Percentiles rank a stretch among this genome's conserved stretches.
Evolutionary conservation across 2,329 filamentous ascomycete genomes (phyloP).

Genomic region (Fusarium metavorans): DNA sequence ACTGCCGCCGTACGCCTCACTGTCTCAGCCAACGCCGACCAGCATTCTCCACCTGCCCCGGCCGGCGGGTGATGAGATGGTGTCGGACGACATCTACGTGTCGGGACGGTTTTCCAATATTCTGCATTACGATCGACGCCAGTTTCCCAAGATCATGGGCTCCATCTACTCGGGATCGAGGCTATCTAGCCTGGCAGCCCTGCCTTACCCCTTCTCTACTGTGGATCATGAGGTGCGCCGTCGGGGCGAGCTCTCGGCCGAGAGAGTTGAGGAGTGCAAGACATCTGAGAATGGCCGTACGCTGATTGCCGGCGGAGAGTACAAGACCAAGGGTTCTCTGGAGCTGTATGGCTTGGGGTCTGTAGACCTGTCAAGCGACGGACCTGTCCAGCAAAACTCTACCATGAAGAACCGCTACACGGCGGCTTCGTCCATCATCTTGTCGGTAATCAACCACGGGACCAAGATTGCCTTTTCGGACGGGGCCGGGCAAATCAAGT

Average conservation of each 20-base stretch:
- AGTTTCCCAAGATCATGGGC: conserved; percentile 80
- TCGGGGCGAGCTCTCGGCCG: conserved; percentile 65
- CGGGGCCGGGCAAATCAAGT: conserved; percentile 85
- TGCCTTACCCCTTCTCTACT: conserved; percentile 76
- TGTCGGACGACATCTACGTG: conserved; percentile 86
- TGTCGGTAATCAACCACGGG: conserved; percentile 86
- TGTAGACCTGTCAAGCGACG: conserved; percentile 44
- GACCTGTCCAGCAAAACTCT: conserved; percentile 55
- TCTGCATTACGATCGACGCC: conserved; percentile 88
- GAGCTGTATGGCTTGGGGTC: conserved; percentile 80
- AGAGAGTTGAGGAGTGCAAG: conserved; percentile 67
- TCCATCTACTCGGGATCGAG: conserved; percentile 88
- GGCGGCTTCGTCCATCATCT: conserved; percentile 81
- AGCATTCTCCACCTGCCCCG: conserved; percentile 83
- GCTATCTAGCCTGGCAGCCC: conserved; percentile 77
- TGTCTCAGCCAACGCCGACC: conserved; percentile 84
- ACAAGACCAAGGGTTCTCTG: conserved; percentile 90
- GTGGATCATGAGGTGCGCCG: conserved; percentile 70
- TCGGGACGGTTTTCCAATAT: conserved; percentile 91
- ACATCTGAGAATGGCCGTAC: conserved; percentile 68
- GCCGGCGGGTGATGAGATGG: conserved; percentile 62
- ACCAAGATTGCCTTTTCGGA: conserved; percentile 86
- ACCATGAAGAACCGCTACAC: conserved; percentile 85
- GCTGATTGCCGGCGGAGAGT: conserved; percentile 86
- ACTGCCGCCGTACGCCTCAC: conserved; percentile 72